Evolutionary conservation across 2,329 filamentous ascomycete species (phyloP).

Genomic region (Atkinsonella texensis): DNA sequence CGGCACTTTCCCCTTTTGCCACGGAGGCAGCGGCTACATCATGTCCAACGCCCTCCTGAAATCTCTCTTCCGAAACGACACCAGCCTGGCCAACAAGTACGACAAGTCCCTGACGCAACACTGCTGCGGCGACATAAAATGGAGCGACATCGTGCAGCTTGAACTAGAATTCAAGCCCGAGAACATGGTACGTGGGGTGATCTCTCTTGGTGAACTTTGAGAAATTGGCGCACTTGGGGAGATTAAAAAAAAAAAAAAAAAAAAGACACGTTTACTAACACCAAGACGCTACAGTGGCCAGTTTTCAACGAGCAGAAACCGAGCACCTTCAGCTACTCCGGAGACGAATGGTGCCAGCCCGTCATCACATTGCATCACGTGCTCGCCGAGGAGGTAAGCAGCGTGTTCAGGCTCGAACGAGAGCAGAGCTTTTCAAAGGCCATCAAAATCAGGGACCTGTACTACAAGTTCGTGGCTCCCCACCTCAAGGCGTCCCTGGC

Average conservation of each 20-base stretch:
- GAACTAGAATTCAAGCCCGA: conserved; percentile 26
- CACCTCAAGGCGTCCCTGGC: conserved; percentile 25
- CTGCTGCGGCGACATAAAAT: conserved; percentile 41
- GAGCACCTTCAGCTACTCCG: conserved; percentile 31
- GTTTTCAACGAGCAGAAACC: conserved; percentile 45
- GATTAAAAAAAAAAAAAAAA: too few species aligned
- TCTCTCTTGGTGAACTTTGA: too few species aligned
- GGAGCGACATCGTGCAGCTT: conserved; percentile 32
- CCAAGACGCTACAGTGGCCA: conserved; percentile 27
- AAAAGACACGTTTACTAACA: neutral
- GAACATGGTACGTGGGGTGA: conserved; percentile 24
- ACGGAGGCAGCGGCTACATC: conserved; percentile 44
- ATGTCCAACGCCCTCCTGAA: conserved; percentile 40
- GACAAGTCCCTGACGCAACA: conserved; percentile 26
- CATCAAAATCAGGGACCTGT: conserved; percentile 33
- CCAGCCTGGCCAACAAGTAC: conserved; percentile 32
- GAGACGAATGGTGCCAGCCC: conserved; percentile 40
- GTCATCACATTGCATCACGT: conserved; percentile 45
- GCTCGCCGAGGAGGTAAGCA: conserved; percentile 34
- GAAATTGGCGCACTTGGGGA: too few species aligned
- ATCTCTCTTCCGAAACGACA: conserved; percentile 26
- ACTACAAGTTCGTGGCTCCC: conserved; percentile 29
- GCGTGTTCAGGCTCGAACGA: conserved; percentile 36
- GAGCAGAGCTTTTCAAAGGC: conserved; percentile 17
- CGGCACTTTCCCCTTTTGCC: conserved; percentile 33